Base-by-base conservation (phyloP, 2,329 filamentous ascomycete genomes). In the Fusarium solani-melongenae region DNA sequence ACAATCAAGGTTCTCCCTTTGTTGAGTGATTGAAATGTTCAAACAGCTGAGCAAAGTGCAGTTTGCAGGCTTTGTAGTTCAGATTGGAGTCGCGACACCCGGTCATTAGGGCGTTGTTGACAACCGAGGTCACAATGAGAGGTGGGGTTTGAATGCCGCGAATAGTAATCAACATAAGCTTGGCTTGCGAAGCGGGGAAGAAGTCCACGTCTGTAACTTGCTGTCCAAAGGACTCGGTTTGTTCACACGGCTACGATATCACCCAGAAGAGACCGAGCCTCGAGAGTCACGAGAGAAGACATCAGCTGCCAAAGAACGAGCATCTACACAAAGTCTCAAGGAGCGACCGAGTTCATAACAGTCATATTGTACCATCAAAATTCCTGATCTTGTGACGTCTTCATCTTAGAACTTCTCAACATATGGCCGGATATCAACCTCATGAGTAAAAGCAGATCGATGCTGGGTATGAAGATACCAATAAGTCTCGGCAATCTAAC, bases 381-480 rank as follows among this genome's bases (percentile, higher is more conserved):
- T 27, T 10, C 6, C 15, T 44, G 2, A 44, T 14, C 39, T 44
- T 22, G 12, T 15, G 2, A 5, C 6, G 2, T 22, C 20, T 8
- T 11, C 24, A 12, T 51, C 53, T 39, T 67, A 95, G 86, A 93
- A 97, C 81, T 95, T 97, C 86, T 97, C 94, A 61, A 95, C 86
- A 81, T 90, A 95, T 1, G 94, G 94, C 71, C 94, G 86, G 33
- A 95, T 84, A 82, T 97, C 94, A 75, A 97, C 82, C 83, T 97
- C 94, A 79, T 94, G 93, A 0, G 93, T 95, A 78, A 96, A 97
- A 3, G 90, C 90, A 7, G 92, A 94, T 75, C 90, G 88, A 34
- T 92, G 93, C 84, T 98, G 94, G 0, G 91, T 92, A 79, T 97
- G 94, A 77, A 97, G 80, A 79, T 92, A 86, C 94, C 94, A 97